A percentile compares a stretch with the other conserved stretches of the same genome.
These are phyloP conservation scores for Prunus padus DNA, from an alignment of 306 rosid genomes.

Conservation along the genomic window DNA sequence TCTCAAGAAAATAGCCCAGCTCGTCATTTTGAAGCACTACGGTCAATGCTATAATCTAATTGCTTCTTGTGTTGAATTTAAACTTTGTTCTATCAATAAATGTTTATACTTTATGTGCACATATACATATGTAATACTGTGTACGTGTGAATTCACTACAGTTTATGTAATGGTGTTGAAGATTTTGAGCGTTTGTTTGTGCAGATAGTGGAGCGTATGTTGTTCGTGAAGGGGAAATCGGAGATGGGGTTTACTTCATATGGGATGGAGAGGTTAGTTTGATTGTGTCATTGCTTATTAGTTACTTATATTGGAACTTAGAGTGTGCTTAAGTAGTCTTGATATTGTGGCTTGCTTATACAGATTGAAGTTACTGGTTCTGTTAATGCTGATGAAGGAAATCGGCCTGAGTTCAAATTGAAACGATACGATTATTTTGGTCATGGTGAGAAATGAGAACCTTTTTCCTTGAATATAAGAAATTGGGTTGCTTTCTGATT, in stretches of 20 bases:
- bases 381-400: constrained; percentile 47
- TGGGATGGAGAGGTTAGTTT: constrained; percentile 89
- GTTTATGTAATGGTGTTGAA: not conserved
- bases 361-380: constrained; percentile 82
- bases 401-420: constrained; percentile 66
- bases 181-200: constrained; percentile 9
- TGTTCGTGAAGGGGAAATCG: constrained; percentile 77
- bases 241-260: constrained; percentile 79
- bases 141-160: not conserved
- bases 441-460: constrained; percentile 44
- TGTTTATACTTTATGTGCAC: not conserved
- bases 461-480: constrained; percentile 4
- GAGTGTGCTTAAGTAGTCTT: not conserved
- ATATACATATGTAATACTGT: not conserved
- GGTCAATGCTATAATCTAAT: constrained; percentile 35
- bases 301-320: not conserved
- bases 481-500: not conserved
- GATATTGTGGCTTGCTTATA: constrained; percentile 19
- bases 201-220: constrained; percentile 63
- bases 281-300: not conserved
- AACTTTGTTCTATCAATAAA: not conserved
- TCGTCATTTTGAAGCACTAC: constrained; percentile 52
- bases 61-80: not conserved
- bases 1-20: constrained; percentile 55
- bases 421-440: constrained; percentile 85